Evolutionary conservation across 768 basidiomycete species (phyloP).

Genomic region (Russula earlei): DNA sequence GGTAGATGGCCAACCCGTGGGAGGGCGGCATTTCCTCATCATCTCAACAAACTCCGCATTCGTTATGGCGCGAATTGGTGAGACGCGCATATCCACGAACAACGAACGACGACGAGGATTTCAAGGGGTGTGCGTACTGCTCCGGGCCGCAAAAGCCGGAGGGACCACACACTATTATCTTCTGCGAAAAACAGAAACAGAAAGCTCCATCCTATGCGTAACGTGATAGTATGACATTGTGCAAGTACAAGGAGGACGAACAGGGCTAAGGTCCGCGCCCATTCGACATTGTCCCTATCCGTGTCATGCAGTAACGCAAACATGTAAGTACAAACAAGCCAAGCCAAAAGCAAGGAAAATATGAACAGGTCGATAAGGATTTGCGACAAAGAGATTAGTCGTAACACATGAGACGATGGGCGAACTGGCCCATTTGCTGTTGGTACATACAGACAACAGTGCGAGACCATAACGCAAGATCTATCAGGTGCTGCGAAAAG

Average conservation of each 20-base stretch:
- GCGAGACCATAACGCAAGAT: neutral
- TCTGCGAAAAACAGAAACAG: too few species aligned
- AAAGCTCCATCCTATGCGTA: slow-evolving; percentile 6
- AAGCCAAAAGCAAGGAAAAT: slow-evolving; percentile 8
- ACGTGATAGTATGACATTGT: slow-evolving; percentile 18
- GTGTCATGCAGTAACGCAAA: slow-evolving; percentile 26
- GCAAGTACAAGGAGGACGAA: slow-evolving; percentile 43
- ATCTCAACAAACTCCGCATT: slow-evolving; percentile 39
- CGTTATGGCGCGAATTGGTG: slow-evolving; percentile 9
- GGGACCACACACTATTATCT: too few species aligned
- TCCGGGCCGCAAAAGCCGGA: neutral
- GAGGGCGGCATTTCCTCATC: slow-evolving; percentile 39
- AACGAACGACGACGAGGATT: neutral
- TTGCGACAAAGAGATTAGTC: neutral
- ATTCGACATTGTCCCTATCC: slow-evolving; percentile 42
- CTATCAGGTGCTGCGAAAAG: slow-evolving; percentile 7
- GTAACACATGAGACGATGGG: slow-evolving; percentile 1
- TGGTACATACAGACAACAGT: slow-evolving; percentile 2
- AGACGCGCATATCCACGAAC: neutral
- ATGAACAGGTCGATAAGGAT: neutral
- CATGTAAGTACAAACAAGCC: slow-evolving; percentile 21
- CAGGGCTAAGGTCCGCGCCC: slow-evolving; percentile 44
- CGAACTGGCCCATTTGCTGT: neutral
- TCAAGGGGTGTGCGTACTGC: neutral
- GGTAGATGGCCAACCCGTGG: slow-evolving; percentile 38